These are phyloP conservation scores for Globisporangium acanthophoron DNA, from an alignment of 352 stramenopile species.

Conservation along the genomic window DNA sequence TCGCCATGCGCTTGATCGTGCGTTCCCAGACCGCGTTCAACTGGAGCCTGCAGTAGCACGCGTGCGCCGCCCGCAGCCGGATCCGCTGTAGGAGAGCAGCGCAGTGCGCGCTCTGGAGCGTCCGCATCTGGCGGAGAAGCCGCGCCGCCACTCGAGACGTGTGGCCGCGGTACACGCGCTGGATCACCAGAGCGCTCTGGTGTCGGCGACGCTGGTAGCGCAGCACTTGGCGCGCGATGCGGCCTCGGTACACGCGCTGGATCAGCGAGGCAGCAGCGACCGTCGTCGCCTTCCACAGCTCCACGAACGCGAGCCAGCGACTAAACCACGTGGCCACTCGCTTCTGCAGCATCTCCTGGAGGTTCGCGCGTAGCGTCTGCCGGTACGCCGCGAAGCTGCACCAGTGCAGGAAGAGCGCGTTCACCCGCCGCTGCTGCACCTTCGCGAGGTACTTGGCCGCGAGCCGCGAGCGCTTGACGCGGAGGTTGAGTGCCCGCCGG, in stretches of 20 bases:
- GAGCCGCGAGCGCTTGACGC: slow-evolving; percentile 42
- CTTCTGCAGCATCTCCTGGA: slow-evolving; percentile 35
- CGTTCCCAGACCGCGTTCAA: slow-evolving; percentile 15
- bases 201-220: slow-evolving; percentile 24
- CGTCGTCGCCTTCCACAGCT: slow-evolving; percentile 19
- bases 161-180: slow-evolving; percentile 50
- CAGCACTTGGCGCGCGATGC: slow-evolving; percentile 44
- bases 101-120: slow-evolving; percentile 23
- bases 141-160: slow-evolving; percentile 16
- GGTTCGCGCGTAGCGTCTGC: slow-evolving; percentile 38
- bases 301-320: slow-evolving; percentile 35
- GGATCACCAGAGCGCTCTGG: slow-evolving; percentile 29
- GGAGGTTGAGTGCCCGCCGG: slow-evolving; percentile 32
- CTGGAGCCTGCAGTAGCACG: slow-evolving; percentile 30
- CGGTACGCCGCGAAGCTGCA: slow-evolving; percentile 23
- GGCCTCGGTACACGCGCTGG: slow-evolving; percentile 59
- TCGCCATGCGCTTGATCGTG: slow-evolving; percentile 31
- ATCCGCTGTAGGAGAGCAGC: slow-evolving; percentile 30
- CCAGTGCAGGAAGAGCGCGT: slow-evolving; percentile 60
- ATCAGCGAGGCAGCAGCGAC: slow-evolving; percentile 31
- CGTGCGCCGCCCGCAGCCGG: slow-evolving; percentile 11
- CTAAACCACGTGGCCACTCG: slow-evolving; percentile 41
- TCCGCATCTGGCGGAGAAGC: slow-evolving; percentile 20
- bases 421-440: slow-evolving; percentile 35
- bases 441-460: slow-evolving; percentile 53